These are phyloP conservation scores for Ceratonia siliqua DNA, from an alignment of 306 rosid species.

Conservation along the genomic window DNA sequence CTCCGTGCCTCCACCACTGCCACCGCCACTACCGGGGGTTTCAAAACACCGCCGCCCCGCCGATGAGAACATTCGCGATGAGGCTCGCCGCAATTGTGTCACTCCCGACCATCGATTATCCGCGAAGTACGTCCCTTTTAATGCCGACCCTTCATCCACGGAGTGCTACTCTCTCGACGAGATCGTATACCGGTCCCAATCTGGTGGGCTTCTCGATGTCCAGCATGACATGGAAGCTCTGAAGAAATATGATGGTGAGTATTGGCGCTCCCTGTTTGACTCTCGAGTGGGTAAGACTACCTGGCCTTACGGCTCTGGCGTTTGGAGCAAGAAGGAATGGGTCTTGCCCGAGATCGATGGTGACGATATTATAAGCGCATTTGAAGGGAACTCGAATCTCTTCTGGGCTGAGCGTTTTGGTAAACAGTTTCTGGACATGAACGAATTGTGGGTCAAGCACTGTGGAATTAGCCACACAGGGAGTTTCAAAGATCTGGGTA, in stretches of 20 bases:
- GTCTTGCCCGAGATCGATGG: slow-evolving; percentile 62
- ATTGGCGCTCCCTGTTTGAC: slow-evolving; percentile 64
- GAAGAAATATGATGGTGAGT: slow-evolving; percentile 47
- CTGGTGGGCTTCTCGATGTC: slow-evolving; percentile 63
- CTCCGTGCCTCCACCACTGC: neutral
- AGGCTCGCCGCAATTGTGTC: slow-evolving; percentile 52
- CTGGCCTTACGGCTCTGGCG: slow-evolving; percentile 66
- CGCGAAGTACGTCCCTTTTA: slow-evolving; percentile 60
- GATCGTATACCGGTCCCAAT: slow-evolving; percentile 56
- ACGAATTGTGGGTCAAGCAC: slow-evolving; percentile 64
- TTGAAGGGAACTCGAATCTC: slow-evolving; percentile 60
- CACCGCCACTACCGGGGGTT: neutral
- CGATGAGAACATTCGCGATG: slow-evolving; percentile 57
- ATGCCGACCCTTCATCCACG: slow-evolving; percentile 35
- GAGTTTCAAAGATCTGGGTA: slow-evolving; percentile 64
- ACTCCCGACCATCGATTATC: slow-evolving; percentile 47
- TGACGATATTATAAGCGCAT: slow-evolving; percentile 57
- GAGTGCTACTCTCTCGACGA: slow-evolving; percentile 66
- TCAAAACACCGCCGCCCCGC: slow-evolving; percentile 46
- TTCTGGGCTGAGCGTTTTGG: slow-evolving; percentile 72
- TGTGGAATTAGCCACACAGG: slow-evolving; percentile 64
- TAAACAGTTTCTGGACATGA: slow-evolving; percentile 53
- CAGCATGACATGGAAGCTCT: slow-evolving; percentile 56
- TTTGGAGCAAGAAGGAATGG: slow-evolving; percentile 71
- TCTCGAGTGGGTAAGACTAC: slow-evolving; percentile 58